These are phyloP conservation scores for Leccinum solheimii DNA, from an alignment of 1,284 basidiomycete species.

Conservation along the genomic window DNA sequence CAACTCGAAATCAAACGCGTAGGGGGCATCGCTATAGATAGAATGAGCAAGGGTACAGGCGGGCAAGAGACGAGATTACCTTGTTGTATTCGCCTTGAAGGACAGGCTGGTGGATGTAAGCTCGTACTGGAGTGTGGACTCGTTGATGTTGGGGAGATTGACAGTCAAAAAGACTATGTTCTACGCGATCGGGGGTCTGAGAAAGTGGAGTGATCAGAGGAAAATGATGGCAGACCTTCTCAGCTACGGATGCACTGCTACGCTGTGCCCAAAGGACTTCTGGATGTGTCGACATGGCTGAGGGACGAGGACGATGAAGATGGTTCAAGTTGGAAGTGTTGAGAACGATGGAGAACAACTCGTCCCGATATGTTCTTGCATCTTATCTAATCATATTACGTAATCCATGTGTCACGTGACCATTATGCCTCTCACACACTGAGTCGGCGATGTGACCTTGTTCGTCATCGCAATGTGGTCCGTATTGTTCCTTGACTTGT, in stretches of 20 bases:
- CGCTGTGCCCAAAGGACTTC: slow-evolving; percentile 93
- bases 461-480: slow-evolving; percentile 21
- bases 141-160: slow-evolving; percentile 79
- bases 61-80: slow-evolving; percentile 47
- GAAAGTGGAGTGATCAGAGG: neutral
- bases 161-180: slow-evolving; percentile 84
- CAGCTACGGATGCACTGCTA: slow-evolving; percentile 62
- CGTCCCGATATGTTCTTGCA: slow-evolving; percentile 18
- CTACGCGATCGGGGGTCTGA: slow-evolving; percentile 40
- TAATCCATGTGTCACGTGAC: slow-evolving; percentile 39
- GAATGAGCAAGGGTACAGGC: slow-evolving; percentile 9
- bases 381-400: slow-evolving; percentile 19
- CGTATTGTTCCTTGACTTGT: slow-evolving; percentile 5
- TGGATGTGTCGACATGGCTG: slow-evolving; percentile 64
- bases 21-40: slow-evolving; percentile 55
- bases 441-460: neutral
- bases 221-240: slow-evolving; percentile 55
- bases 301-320: neutral
- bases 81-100: slow-evolving; percentile 71
- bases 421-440: slow-evolving; percentile 2
- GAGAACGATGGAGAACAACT: slow-evolving; percentile 39
- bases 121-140: slow-evolving; percentile 59
- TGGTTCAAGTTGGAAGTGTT: slow-evolving; percentile 32
- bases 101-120: slow-evolving; percentile 64
- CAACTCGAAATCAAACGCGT: slow-evolving; percentile 72